Evolutionary conservation across 225 moss, liverwort and hornwort genomes (phyloP).

Genomic region (Climacium dendroides): DNA sequence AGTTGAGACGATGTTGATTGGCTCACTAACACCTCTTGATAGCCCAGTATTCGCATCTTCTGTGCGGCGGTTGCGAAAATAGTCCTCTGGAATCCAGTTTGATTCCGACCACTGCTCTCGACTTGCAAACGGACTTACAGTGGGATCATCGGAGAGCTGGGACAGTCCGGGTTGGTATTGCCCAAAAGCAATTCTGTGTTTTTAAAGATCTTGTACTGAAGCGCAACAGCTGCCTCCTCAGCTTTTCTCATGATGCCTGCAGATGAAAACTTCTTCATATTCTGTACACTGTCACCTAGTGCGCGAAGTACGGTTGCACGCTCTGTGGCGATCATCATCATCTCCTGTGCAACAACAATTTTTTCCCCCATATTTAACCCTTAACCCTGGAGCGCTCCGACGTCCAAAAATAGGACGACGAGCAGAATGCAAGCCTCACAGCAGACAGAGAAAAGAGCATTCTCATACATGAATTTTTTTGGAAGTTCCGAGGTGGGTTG

Average conservation of each 20-base stretch:
- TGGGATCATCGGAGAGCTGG: not conserved
- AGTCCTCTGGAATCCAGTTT: slow-evolving; percentile 3
- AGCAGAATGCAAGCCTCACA: too few relatives aligned
- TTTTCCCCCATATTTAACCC: too few relatives aligned
- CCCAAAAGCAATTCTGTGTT: slow-evolving; percentile 53
- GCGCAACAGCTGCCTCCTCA: slow-evolving; percentile 78
- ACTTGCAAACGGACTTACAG: slow-evolving; percentile 8
- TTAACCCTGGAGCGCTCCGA: too few relatives aligned
- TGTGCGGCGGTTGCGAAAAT: not conserved
- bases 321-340: slow-evolving; percentile 60
- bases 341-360: slow-evolving; percentile 37
- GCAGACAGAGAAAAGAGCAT: too few relatives aligned
- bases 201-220: slow-evolving; percentile 61
- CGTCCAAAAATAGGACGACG: too few relatives aligned
- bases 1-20: not conserved
- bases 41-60: not conserved
- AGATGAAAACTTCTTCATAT: slow-evolving; percentile 49
- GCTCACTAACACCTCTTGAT: not conserved
- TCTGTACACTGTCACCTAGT: slow-evolving; percentile 46
- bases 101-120: slow-evolving; percentile 1
- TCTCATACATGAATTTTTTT: too few relatives aligned
- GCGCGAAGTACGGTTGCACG: slow-evolving; percentile 58
- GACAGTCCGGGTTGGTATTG: slow-evolving; percentile 21
- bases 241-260: slow-evolving; percentile 51
- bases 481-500: too few relatives aligned